Base-by-base conservation (phyloP, 2,329 filamentous ascomycete species). In the Fusarium tjaetaba region DNA sequence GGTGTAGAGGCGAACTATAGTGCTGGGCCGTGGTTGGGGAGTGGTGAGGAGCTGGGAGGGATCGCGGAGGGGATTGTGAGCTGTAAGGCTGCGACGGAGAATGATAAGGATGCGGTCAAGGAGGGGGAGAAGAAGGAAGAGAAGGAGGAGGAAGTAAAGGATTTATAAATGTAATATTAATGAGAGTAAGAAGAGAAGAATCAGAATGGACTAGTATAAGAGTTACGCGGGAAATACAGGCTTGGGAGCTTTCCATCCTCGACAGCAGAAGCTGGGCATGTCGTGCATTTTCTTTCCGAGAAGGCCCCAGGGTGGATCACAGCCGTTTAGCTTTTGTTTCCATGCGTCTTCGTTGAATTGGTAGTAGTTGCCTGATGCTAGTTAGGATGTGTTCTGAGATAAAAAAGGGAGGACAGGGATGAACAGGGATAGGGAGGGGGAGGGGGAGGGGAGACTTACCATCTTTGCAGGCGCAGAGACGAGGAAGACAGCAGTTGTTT, bases 1-100 rank as follows among this genome's bases (percentile, higher is more conserved):
- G 83, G 83, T 3, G 80, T 81, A 5, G 72, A 81, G 16, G 52
- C 74, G 38, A 76, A 77, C 4, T 56, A 75, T 22, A 79, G 69
- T 3, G 59, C 45, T 16, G 70, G 71, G 5, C 58, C 68, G 11
- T 28, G 24, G 10, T 64, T 76, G 46, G 79, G 80, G 1, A 78
- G 73, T 38, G 20, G 52, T 7, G 32, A 11, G 7, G 80, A 81
- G 61, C 36, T 79, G 51, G 51, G 66, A 42, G 55, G 10, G 20
- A 69, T 79, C 20, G 70, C 73, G 4, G 63, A 26, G 30, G 52
- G 58, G 6, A 30, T 67, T 14, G 58, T 36, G 16, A 30, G 10
- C 11, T 74, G 64, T 16, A 69, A 65, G 28, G 42, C 39, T 14
- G 16, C n/a, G 5, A 2, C 20, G 11, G 48, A 20, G n/a, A 4